These are phyloP conservation scores for Nematodospora valgi DNA, from an alignment of 805 yeast genomes.

Conservation along the genomic window DNA sequence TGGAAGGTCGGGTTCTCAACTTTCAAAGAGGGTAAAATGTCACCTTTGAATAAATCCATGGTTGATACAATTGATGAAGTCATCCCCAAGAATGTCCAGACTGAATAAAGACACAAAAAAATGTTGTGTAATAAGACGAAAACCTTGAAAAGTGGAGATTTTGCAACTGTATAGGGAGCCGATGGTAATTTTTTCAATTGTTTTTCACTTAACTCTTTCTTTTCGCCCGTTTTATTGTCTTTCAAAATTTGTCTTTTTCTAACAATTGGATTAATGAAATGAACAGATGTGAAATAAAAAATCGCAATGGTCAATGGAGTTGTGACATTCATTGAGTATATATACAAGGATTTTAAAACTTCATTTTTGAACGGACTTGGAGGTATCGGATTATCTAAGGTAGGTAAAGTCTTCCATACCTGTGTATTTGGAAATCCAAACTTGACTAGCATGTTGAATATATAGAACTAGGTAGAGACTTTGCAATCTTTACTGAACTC, in stretches of 20 bases:
- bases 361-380: conserved; percentile 31
- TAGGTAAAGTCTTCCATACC: conserved; percentile 27
- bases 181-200: conserved; percentile 41
- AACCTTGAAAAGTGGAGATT: conserved; percentile 42
- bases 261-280: conserved; percentile 46
- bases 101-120: conserved; percentile 60
- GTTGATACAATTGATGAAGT: conserved; percentile 45
- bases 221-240: conserved; percentile 17
- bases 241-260: conserved; percentile 42
- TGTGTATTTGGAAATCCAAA: conserved; percentile 34
- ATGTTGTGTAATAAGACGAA: conserved; percentile 61
- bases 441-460: conserved; percentile 16
- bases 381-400: conserved; percentile 26
- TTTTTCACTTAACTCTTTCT: conserved; percentile 11
- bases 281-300: conserved; percentile 57
- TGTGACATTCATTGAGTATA: conserved; percentile 42
- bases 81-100: conserved; percentile 73
- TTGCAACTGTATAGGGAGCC: conserved; percentile 52
- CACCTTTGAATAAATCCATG: conserved; percentile 16
- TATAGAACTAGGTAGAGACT: too few species aligned
- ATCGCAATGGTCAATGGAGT: conserved; percentile 59
- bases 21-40: conserved; percentile 8
- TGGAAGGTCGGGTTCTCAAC: conserved; percentile 2
- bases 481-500: too few species aligned
- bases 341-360: conserved; percentile 33